Evolutionary conservation across 1,139 yeast genomes (phyloP), one percentile per base, ranked within the genome.

Genomic region (Petasospora fabianii): DNA sequence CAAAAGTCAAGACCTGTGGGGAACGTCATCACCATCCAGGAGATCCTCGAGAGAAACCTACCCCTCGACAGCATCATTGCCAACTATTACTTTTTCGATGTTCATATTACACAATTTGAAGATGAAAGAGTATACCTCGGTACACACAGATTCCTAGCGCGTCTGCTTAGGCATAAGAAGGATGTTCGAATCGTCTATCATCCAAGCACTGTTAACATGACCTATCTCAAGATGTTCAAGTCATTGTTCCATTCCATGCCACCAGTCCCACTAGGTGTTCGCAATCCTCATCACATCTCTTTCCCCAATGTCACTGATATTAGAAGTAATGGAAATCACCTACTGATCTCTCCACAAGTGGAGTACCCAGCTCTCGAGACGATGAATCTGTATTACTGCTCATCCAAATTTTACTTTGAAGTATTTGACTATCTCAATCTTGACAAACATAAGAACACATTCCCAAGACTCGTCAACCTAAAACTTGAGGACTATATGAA

Each of bases 401-500:
- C 56, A 3, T 45, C 55, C 9, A 49, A 42, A 17, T 50, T 53
- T 36, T 43, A 49, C 33, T 43, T 47, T 12, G 43, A 51, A 20
- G 47, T 49, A 3, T 44, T 53, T 28, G 45, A 46, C 1, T 39
- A 41, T 34, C 30, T 51, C 6, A 37, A 51, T 30, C 14, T 42
- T n/a, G 12, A 13, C 3, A 44, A 36, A 13, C 46, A 43, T 24
- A 33, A 32, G 3, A 5, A 4, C 2, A 44, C 44, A 1, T 47
- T 53, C 33, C 55, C 54, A 6, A 12, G 24, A 5, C 32, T 53
- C 13, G 39, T 26, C 4, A 27, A 40, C 14, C 24, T 53, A 27
- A 53, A 49, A 27, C 35, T 53, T 3, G 48, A 44, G 22, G 55
- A 51, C 24, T 53, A 53, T 33, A 51, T 53, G 55, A 51, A 47